Percentiles rank a stretch among this genome's conserved stretches.
Conservation (phyloP, 331 rosid genomes). For the Cydonia oblonga region DNA sequence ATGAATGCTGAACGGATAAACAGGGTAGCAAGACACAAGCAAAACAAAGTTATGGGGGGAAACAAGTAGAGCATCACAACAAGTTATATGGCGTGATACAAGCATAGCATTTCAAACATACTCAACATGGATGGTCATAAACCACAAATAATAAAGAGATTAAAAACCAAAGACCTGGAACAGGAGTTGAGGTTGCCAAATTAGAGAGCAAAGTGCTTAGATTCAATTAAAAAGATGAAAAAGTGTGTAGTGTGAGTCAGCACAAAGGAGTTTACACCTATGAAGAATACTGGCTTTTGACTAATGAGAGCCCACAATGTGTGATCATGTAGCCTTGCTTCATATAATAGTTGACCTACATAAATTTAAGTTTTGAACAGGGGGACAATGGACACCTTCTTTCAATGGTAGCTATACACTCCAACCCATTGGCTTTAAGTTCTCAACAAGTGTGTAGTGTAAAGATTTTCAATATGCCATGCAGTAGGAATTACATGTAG, state of each 20-base stretch:
- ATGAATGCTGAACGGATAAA: too few species aligned
- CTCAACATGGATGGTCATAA: neutral
- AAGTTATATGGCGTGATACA: neutral
- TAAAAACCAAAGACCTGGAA: neutral
- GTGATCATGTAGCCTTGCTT: neutral
- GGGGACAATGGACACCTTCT: neutral
- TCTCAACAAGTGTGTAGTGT: too few species aligned
- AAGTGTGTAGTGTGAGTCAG: neutral
- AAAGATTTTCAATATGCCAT: too few species aligned
- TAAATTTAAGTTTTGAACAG: neutral
- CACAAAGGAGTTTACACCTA: neutral
- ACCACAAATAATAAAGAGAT: neutral
- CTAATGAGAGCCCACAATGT: neutral
- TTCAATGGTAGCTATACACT: neutral
- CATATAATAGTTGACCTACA: neutral
- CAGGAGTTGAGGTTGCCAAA: neutral
- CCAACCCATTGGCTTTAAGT: too few species aligned
- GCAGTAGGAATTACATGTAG: too few species aligned
- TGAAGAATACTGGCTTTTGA: neutral
- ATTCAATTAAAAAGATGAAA: too few species aligned
- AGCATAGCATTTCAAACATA: neutral
- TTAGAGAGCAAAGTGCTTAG: neutral
- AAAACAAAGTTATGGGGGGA: neutral
- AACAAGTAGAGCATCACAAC: too few species aligned
- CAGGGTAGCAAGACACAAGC: neutral